phyloP scores from a whole-genome alignment of 306 rosid species.

The Quercus rubra region DNA sequence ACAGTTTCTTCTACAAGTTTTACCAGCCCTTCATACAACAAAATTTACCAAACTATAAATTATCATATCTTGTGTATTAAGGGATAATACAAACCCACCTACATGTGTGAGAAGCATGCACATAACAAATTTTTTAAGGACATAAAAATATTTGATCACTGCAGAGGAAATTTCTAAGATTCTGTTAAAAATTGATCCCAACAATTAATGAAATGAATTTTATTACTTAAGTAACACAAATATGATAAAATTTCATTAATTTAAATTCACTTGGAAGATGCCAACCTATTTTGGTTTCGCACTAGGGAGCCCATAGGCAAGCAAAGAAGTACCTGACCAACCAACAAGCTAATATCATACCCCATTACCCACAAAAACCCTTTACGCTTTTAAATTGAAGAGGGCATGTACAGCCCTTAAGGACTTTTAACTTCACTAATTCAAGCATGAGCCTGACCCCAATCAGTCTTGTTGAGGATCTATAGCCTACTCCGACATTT shows the following conservation, averaged over 20 bases:
- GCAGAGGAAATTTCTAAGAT: background rate
- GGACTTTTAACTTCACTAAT: background rate
- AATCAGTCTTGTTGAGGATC: background rate
- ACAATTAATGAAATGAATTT: background rate
- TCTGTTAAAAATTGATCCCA: background rate
- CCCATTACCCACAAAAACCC: background rate
- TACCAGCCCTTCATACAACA: constrained; percentile 61
- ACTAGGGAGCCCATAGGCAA: background rate
- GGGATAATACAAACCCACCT: background rate
- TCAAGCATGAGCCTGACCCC: background rate
- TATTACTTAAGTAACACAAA: too few relatives aligned
- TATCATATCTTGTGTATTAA: constrained; percentile 1
- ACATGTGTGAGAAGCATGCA: background rate
- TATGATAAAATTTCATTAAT: too few relatives aligned
- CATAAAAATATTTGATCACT: background rate
- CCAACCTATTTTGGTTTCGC: background rate
- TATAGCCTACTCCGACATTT: too few relatives aligned
- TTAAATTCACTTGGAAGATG: background rate
- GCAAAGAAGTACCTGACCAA: background rate
- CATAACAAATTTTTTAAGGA: background rate
- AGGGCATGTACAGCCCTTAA: background rate
- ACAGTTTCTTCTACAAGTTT: constrained; percentile 81
- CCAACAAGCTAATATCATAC: background rate
- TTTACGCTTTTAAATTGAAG: background rate
- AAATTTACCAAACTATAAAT: constrained; percentile 5